Base-by-base conservation (phyloP, 345 rosid genomes). In the Reutealis trisperma region DNA sequence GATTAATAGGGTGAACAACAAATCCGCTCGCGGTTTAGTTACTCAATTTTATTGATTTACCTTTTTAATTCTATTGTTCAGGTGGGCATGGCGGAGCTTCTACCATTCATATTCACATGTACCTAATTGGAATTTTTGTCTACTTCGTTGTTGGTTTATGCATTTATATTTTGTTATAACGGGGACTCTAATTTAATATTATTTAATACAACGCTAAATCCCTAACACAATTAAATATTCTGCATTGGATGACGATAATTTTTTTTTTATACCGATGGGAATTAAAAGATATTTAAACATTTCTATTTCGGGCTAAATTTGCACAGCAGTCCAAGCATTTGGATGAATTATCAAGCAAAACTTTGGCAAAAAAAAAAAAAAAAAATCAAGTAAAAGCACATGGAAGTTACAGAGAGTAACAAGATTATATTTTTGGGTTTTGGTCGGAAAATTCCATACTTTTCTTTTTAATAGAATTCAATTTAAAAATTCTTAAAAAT, bases 41-140 rank as follows among this genome's bases (percentile, higher is more conserved):
- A 22, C 1, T 60, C 13, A 44, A 67, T 22, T 67, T 44, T 11
- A 30, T 16, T 30, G 42, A 49, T 51, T 49, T 70, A 5, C 60
- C 42, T 49, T 62, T 12, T 62, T 0, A 13, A 22, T 61, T 13
- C 34, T 13, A 25, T 37, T 62, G 73, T 52, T 81, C 77, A 73
- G 72, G 82, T 78, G 42, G 58, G 61, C 65, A 58, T 18, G 72
- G 68, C 72, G 72, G 75, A 78, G 69, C 25, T 18, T 72, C 57
- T 72, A 82, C 78, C 79, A 70, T 69, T 78, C 60, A 19, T 69
- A n/a, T 63, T 62, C 85, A 77, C 76, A 72, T 79, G 79, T 72
- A 37, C 66, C 5, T 37, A 27, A 6, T 37, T 49, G 27, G 45
- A 57, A 70, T 45, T 42, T 27, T 49, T 49, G 16, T 25, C 12